Base-by-base conservation (phyloP, 257 asterid genomes). In the Solanum chilense region DNA sequence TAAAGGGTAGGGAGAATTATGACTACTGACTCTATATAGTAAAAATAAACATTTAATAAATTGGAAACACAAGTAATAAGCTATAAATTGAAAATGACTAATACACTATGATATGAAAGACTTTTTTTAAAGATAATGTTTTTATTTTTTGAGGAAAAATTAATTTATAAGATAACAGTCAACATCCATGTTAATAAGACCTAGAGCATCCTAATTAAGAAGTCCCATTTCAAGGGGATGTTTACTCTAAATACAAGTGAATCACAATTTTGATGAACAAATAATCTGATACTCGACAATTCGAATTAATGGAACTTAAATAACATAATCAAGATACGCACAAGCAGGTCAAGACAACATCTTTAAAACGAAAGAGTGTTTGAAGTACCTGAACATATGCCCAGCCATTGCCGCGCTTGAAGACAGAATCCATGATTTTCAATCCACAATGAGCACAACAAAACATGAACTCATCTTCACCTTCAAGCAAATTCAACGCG, bases 381-480 rank as follows among this genome's bases (percentile, higher is more conserved):
- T 27, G 12, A 69, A 35, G 2, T 90, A 92, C 99, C 94, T 97
- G 99, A 87, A 97, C 99, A 90, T 95, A 97, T 69, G 99, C 99
- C 99, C 99, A 97, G 12, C 99, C 98, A 82, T 97, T 97, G 86
- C 99, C 99, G 3, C 96, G 84, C 68, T 90, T 92, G 90, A 97
- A 97, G 90, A 97, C 90, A 37, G 99, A 94, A 39, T 96, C 93
- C 99, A 97, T 94, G 86, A 95, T 92, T 85, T 88, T 92, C 41
- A 97, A 98, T 69, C 99, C 96, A 87, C 99, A 97, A 88, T 92
- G 98, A 29, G 99, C 99, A 85, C 99, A 97, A 84, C 95, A 97
- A 86, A 96, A 97, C 99, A 97, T 94, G 93, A 97, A 97, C 75
- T 97, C 99, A 31, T 96, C 99, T 88, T 96, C 99, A 23, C 99